Conservation (phyloP, 2,329 filamentous ascomycete species). For the Arachnomyces sp. region DNA sequence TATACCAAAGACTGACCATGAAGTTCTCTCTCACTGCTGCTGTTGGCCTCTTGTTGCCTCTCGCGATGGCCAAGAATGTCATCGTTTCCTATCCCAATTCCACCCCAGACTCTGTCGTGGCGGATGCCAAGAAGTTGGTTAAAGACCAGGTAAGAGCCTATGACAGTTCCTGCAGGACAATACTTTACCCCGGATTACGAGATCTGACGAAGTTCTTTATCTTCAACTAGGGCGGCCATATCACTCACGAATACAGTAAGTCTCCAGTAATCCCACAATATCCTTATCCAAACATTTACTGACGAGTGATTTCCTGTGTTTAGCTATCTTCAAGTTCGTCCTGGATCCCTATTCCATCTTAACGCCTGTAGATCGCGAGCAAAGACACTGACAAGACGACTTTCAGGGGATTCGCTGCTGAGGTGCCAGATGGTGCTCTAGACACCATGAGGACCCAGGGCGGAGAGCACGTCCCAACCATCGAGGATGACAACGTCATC, state of each 20-base stretch:
- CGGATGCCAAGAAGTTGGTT: constrained; percentile 64
- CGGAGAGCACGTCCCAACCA: constrained; percentile 50
- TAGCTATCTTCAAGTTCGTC: constrained; percentile 37
- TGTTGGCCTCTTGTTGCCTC: constrained; percentile 49
- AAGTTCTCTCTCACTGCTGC: constrained; percentile 50
- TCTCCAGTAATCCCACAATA: constrained; percentile 15
- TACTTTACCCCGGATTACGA: background rate
- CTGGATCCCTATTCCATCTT: constrained; percentile 6
- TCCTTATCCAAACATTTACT: constrained; percentile 11
- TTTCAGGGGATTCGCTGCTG: constrained; percentile 66
- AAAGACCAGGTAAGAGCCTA: constrained; percentile 47
- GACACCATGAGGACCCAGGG: constrained; percentile 58
- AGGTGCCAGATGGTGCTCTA: constrained; percentile 61
- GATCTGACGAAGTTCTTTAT: background rate
- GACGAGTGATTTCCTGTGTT: constrained; percentile 2
- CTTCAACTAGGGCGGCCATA: constrained; percentile 51
- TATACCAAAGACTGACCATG: constrained; percentile 44
- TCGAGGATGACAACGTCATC: constrained; percentile 72
- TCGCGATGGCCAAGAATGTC: constrained; percentile 63
- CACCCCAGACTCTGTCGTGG: constrained; percentile 59
- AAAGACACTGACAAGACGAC: constrained; percentile 20
- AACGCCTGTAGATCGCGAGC: background rate
- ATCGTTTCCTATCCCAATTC: constrained; percentile 69
- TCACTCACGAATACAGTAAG: constrained; percentile 76
- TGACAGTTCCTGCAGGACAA: too few species aligned